Evolutionary conservation across 495 filamentous ascomycete species (phyloP).

Genomic region (Aspergillus heteromorphus): DNA sequence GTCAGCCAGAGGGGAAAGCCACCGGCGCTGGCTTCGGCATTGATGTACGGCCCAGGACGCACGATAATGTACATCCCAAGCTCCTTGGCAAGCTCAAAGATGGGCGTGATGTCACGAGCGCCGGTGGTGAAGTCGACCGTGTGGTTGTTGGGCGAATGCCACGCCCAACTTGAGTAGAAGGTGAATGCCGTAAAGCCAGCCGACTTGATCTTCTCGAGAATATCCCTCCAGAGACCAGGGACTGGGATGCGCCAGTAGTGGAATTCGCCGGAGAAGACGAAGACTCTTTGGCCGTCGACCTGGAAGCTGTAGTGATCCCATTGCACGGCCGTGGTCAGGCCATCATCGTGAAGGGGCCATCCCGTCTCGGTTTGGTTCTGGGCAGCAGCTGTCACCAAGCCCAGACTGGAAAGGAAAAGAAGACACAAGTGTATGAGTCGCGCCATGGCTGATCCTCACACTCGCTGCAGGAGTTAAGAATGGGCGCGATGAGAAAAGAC

Average conservation of each 20-base stretch:
- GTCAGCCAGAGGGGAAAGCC: slow-evolving; percentile 59
- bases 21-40: slow-evolving; percentile 50
- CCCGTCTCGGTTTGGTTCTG: slow-evolving; percentile 16
- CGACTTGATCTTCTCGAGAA: slow-evolving; percentile 60
- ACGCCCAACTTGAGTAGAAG: slow-evolving; percentile 55
- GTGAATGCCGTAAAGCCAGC: slow-evolving; percentile 51
- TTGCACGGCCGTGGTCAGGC: slow-evolving; percentile 45
- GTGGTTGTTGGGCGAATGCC: slow-evolving; percentile 47
- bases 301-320: slow-evolving; percentile 58
- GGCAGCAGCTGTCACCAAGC: slow-evolving; percentile 10
- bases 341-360: slow-evolving; percentile 49
- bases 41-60: slow-evolving; percentile 40
- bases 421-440: slow-evolving; percentile 9
- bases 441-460: slow-evolving; percentile 8
- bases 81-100: slow-evolving; percentile 53
- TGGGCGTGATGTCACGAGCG: slow-evolving; percentile 45
- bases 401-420: slow-evolving; percentile 15
- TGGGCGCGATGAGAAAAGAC: background rate
- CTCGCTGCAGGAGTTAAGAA: background rate
- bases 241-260: slow-evolving; percentile 59
- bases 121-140: slow-evolving; percentile 53
- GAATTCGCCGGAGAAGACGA: slow-evolving; percentile 56
- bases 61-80: slow-evolving; percentile 35
- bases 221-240: slow-evolving; percentile 54
- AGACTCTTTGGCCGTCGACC: slow-evolving; percentile 49